phyloP scores from a whole-genome alignment of 768 basidiomycete species.

The Naganishia friedmannii region DNA sequence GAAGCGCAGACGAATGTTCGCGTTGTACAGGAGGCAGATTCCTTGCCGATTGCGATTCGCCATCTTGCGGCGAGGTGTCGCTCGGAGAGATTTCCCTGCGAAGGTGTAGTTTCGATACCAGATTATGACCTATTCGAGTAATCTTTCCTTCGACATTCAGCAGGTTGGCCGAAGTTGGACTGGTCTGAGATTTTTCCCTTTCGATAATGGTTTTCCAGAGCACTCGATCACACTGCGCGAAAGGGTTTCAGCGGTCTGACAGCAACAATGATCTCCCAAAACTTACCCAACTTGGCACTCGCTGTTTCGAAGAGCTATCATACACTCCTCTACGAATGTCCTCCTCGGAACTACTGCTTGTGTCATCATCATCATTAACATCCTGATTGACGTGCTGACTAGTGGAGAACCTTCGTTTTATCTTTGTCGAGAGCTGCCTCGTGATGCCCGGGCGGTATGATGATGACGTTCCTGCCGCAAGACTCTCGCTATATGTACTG shows the following conservation, averaged over 20 bases:
- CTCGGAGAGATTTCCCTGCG: neutral
- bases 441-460: conserved; percentile 16
- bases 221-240: conserved; percentile 49
- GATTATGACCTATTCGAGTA: conserved; percentile 13
- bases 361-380: conserved; percentile 23
- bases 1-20: no score
- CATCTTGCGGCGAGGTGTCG: neutral
- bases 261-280: neutral
- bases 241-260: neutral
- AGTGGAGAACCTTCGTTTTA: conserved; percentile 25
- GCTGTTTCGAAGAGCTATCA: conserved; percentile 50
- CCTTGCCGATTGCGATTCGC: neutral
- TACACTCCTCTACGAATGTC: conserved; percentile 49
- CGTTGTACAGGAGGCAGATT: neutral
- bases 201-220: conserved; percentile 48
- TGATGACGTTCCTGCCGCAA: conserved; percentile 20
- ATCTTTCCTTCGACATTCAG: conserved; percentile 6
- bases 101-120: conserved; percentile 1
- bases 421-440: conserved; percentile 24
- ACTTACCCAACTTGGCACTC: conserved; percentile 52
- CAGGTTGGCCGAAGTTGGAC: conserved; percentile 1
- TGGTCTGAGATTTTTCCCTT: conserved; percentile 13
- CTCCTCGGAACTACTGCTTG: conserved; percentile 31
- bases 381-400: conserved; percentile 8
- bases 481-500: conserved; percentile 29